These are phyloP conservation scores for Arthrinium puccinioides DNA, from an alignment of 2,329 filamentous ascomycete genomes.

Conservation along the genomic window DNA sequence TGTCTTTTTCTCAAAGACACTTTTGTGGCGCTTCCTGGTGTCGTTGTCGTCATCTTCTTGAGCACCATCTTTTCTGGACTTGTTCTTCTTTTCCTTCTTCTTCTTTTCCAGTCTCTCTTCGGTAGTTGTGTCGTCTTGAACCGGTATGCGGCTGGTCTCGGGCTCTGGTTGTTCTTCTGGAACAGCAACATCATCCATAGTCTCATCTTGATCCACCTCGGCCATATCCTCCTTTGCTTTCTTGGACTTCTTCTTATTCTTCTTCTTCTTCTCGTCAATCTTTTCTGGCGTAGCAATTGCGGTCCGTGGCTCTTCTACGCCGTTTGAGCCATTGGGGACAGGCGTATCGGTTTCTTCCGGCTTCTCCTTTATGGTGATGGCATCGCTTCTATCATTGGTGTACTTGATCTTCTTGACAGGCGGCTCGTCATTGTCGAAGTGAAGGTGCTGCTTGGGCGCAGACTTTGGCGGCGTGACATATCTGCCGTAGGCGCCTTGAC, in stretches of 20 bases:
- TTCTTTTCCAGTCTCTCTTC: conserved; percentile 26
- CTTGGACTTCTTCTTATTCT: conserved; percentile 17
- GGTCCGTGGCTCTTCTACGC: conserved; percentile 9
- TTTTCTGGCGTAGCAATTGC: no score
- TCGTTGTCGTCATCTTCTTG: conserved; percentile 11
- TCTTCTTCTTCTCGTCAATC: conserved; percentile 11
- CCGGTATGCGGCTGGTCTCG: no score
- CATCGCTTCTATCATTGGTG: neutral
- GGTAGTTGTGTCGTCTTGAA: no score
- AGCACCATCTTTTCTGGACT: no score
- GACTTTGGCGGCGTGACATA: conserved; percentile 27
- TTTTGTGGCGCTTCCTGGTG: conserved; percentile 32
- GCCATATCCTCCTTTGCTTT: conserved; percentile 1
- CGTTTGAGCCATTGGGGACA: no score
- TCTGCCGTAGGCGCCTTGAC: conserved; percentile 23
- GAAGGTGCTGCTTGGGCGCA: conserved; percentile 7
- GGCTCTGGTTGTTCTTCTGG: no score
- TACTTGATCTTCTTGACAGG: conserved; percentile 29
- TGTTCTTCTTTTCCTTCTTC: conserved; percentile 16
- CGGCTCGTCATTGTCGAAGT: conserved; percentile 13
- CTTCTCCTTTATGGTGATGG: no score
- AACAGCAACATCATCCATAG: neutral
- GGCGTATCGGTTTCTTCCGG: no score
- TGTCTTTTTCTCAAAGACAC: conserved; percentile 47
- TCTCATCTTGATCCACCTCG: neutral